Evolutionary conservation across 2,329 filamentous ascomycete species (phyloP).

Genomic region (Xenosphaeropsis pyriputrescens): DNA sequence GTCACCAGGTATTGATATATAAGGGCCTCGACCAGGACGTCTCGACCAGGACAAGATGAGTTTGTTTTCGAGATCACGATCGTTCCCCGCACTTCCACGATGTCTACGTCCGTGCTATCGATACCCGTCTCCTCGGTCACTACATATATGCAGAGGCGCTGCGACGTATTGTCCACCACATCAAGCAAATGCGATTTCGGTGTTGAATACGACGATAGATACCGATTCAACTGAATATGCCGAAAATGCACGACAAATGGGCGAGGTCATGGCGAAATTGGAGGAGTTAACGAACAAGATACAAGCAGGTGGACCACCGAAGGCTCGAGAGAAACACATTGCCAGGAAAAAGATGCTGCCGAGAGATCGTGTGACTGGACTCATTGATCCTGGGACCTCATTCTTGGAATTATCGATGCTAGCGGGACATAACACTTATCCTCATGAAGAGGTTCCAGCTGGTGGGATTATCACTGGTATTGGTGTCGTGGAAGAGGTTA

Average conservation of each 20-base stretch:
- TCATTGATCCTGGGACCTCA: constrained; percentile 78
- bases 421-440: constrained; percentile 75
- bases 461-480: constrained; percentile 89
- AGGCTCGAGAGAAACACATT: constrained; percentile 77
- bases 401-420: constrained; percentile 92
- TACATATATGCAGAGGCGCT: constrained; percentile 19
- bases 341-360: constrained; percentile 88
- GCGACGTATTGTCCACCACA: constrained; percentile 70
- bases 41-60: too few species aligned
- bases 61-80: too few species aligned
- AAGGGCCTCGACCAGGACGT: too few species aligned
- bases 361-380: constrained; percentile 70
- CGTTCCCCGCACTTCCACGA: too few species aligned
- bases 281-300: constrained; percentile 56
- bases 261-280: constrained; percentile 53
- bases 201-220: constrained; percentile 65
- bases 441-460: constrained; percentile 73
- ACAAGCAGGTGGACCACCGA: constrained; percentile 62
- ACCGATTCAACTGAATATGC: constrained; percentile 62
- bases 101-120: too few species aligned
- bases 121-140: too few species aligned
- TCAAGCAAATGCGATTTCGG: constrained; percentile 71
- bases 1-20: too few species aligned
- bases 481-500: constrained; percentile 78
- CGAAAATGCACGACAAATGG: constrained; percentile 70